phyloP scores from a whole-genome alignment of 306 rosid species.

The Neltuma alba region DNA sequence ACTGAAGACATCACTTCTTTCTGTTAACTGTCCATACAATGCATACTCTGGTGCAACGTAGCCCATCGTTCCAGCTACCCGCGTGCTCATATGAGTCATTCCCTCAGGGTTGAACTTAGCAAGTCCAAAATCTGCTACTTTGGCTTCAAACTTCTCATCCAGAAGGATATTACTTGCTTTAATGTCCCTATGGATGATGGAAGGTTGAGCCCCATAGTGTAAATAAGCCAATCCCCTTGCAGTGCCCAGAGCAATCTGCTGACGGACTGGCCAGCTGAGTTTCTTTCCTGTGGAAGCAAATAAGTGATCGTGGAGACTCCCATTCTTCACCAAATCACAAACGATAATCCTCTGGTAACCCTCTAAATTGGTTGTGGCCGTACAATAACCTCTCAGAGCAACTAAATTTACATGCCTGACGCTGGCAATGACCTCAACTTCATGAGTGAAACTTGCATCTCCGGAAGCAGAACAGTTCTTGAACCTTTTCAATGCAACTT shows the following conservation, averaged over 20 bases:
- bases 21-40: conserved; percentile 89
- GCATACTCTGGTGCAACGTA: conserved; percentile 99
- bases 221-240: conserved; percentile 93
- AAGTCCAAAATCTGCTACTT: conserved; percentile 93
- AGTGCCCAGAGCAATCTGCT: conserved; percentile 76
- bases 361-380: conserved; percentile 74
- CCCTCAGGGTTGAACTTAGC: conserved; percentile 94
- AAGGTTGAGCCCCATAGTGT: conserved; percentile 95
- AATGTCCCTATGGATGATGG: conserved; percentile 88
- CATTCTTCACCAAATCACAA: conserved; percentile 91
- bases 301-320: conserved; percentile 89
- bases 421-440: conserved; percentile 91
- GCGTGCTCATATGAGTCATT: conserved; percentile 90
- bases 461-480: conserved; percentile 94
- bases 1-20: conserved; percentile 88
- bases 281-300: conserved; percentile 58
- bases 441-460: conserved; percentile 77
- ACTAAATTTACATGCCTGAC: conserved; percentile 92
- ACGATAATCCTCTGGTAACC: conserved; percentile 97
- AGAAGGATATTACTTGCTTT: conserved; percentile 90
- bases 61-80: conserved; percentile 98
- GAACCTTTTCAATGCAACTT: conserved; percentile 88
- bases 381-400: conserved; percentile 84
- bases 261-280: conserved; percentile 84
- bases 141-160: conserved; percentile 80